Base-by-base conservation (phyloP, 805 yeast genomes). In the Isabelozyma gotoi region DNA sequence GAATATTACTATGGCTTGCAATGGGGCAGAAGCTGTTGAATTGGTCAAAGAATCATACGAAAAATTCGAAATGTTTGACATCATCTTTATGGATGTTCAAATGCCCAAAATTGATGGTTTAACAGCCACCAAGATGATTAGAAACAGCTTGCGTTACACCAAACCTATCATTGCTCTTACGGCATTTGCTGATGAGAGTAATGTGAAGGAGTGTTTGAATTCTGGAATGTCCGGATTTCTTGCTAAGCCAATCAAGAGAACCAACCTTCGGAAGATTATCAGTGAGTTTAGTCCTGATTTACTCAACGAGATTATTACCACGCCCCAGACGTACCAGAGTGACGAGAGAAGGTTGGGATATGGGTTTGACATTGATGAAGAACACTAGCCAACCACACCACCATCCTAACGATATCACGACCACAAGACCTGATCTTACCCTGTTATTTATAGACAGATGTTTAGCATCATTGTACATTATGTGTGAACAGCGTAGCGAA, bases 41-140 rank as follows among this genome's bases (percentile, higher is more conserved):
- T 68, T 76, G 39, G 82, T 89, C 2, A 73, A 78, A 47, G 74
- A 73, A 27, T 67, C 82, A 1, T 53, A 67, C 19, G 73, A 63
- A 2, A 55, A 62, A 2, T 63, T 63, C 12, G 68, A 68, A 7
- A 55, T 60, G 12, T 89, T 74, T 60, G 92, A 88, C 59, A 65
- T 92, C 42, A 80, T 94, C 2, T 88, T 92, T 59, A 92, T 92
- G 99, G 99, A 92, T 63, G 95, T 92, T 40, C 97, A 92, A 65
- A 92, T 91, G 98, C 98, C 98, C 4, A 84, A 81, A 55, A 74
- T 90, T 51, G 97, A 92, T 60, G 99, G 99, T 2, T 67, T 91
- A 21, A 72, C 81, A 19, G 96, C 97, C 0, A 90, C 98, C 0
- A 80, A 72, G 47, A 73, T 77, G 56, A 85, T 92, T 29, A 73